These are phyloP conservation scores for Neurospora africana DNA, from an alignment of 495 filamentous ascomycete species.

Conservation along the genomic window DNA sequence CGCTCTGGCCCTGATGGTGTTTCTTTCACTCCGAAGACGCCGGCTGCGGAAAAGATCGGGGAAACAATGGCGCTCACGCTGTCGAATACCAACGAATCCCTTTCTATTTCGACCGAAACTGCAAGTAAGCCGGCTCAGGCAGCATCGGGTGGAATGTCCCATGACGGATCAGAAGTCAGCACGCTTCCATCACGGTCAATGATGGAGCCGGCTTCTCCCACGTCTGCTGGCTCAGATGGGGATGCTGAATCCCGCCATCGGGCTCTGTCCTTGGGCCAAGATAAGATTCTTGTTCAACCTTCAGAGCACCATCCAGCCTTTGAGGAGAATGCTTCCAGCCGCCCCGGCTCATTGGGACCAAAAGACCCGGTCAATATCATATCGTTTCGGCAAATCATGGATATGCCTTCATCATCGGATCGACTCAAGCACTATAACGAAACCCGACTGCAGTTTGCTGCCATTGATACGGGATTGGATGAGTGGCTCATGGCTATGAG, in stretches of 20 bases:
- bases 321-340: not conserved
- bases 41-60: not conserved
- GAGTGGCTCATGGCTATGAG: conserved; percentile 54
- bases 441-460: conserved; percentile 57
- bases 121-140: not conserved
- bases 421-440: conserved; percentile 60
- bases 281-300: conserved; percentile 26
- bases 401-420: conserved; percentile 47
- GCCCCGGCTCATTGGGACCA: not conserved
- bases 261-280: conserved; percentile 30
- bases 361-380: conserved; percentile 31
- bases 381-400: conserved; percentile 63
- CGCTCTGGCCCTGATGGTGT: conserved; percentile 1
- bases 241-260: conserved; percentile 3
- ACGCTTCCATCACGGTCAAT: conserved; percentile 18
- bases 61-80: not conserved
- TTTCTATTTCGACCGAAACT: not conserved
- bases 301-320: conserved; percentile 32
- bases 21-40: not conserved
- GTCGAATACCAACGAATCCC: not conserved
- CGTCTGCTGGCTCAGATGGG: conserved; percentile 18
- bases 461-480: conserved; percentile 60
- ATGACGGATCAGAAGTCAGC: conserved; percentile 28
- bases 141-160: conserved; percentile 11
- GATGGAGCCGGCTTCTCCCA: conserved; percentile 26